Evolutionary conservation across 371 early-diverging fungal species (phyloP).

Genomic region (Mortierella sp.): DNA sequence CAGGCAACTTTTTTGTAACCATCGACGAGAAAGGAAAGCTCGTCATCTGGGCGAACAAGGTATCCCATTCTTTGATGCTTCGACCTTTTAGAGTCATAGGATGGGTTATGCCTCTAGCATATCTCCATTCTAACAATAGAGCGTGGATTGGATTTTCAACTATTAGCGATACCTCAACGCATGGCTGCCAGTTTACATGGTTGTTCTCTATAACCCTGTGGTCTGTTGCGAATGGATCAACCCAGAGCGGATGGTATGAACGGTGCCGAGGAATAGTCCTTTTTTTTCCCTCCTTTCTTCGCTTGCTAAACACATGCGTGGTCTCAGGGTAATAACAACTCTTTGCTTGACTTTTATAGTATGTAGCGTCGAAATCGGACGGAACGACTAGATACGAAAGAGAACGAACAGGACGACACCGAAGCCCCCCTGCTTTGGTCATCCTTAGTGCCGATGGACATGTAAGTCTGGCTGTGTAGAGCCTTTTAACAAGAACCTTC

Average conservation of each 20-base stretch:
- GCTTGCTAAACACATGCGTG: too few species aligned
- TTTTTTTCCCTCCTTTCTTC: not conserved
- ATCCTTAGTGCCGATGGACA: slow-evolving; percentile 43
- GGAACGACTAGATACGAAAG: slow-evolving; percentile 32
- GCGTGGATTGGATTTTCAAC: not conserved
- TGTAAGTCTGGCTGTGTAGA: not conserved
- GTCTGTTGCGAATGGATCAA: slow-evolving; percentile 54
- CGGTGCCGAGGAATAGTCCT: not conserved
- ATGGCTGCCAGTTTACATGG: slow-evolving; percentile 46
- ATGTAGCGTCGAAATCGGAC: slow-evolving; percentile 38
- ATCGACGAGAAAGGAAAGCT: slow-evolving; percentile 51
- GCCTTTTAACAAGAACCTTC: not conserved
- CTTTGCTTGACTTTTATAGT: slow-evolving; percentile 13
- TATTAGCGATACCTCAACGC: slow-evolving; percentile 45
- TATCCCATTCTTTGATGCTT: slow-evolving; percentile 4
- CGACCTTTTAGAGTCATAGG: not conserved
- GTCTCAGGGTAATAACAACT: not conserved
- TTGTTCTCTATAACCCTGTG: slow-evolving; percentile 35
- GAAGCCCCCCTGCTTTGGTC: slow-evolving; percentile 33
- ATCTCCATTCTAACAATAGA: too few species aligned
- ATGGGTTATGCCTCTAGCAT: not conserved
- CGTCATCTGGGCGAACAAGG: slow-evolving; percentile 50
- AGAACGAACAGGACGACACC: slow-evolving; percentile 33
- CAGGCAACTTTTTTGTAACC: slow-evolving; percentile 40
- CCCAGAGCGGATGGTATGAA: slow-evolving; percentile 41